Evolutionary conservation across 2,329 filamentous ascomycete genomes (phyloP).

Genomic region (Hawksworthiomyces lignivorus): DNA sequence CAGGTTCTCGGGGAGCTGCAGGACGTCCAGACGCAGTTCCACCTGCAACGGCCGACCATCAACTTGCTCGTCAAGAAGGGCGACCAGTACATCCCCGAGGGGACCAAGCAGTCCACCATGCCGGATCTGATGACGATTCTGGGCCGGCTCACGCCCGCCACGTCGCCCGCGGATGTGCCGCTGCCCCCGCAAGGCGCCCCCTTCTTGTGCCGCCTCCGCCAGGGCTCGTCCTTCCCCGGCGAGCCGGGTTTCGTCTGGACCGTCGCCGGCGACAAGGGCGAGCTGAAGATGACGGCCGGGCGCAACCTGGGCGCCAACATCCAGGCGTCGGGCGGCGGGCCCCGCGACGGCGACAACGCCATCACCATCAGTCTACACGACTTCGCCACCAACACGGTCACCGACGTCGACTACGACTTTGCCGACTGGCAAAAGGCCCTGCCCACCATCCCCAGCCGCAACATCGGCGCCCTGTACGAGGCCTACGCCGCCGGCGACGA

Average conservation of each 20-base stretch:
- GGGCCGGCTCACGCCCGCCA: conserved; percentile 25
- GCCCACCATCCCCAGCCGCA: conserved; percentile 32
- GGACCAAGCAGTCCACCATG: conserved; percentile 16
- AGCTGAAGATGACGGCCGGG: conserved; percentile 35
- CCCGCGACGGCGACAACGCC: conserved; percentile 28
- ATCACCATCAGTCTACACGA: conserved; percentile 45
- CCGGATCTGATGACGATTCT: conserved; percentile 24
- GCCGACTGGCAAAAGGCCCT: conserved; percentile 31
- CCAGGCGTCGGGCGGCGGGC: conserved; percentile 24
- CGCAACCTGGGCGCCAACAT: conserved; percentile 20
- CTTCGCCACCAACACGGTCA: conserved; percentile 35
- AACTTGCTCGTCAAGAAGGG: conserved; percentile 22
- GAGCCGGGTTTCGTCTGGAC: conserved; percentile 39
- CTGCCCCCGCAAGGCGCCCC: conserved; percentile 9
- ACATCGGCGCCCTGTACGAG: conserved; percentile 51
- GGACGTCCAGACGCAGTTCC: conserved; percentile 30
- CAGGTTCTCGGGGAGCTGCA: conserved; percentile 37
- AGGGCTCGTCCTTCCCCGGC: conserved; percentile 40
- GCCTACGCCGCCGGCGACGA: conserved; percentile 32
- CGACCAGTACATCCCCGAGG: too few species aligned
- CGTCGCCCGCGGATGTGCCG: conserved; percentile 13
- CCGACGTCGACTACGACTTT: conserved; percentile 36
- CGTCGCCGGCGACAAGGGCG: conserved; percentile 44
- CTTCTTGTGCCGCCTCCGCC: conserved; percentile 33
- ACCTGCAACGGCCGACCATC: conserved; percentile 35